phyloP scores from a whole-genome alignment of 306 rosid species.

The Boehmeria nivea region DNA sequence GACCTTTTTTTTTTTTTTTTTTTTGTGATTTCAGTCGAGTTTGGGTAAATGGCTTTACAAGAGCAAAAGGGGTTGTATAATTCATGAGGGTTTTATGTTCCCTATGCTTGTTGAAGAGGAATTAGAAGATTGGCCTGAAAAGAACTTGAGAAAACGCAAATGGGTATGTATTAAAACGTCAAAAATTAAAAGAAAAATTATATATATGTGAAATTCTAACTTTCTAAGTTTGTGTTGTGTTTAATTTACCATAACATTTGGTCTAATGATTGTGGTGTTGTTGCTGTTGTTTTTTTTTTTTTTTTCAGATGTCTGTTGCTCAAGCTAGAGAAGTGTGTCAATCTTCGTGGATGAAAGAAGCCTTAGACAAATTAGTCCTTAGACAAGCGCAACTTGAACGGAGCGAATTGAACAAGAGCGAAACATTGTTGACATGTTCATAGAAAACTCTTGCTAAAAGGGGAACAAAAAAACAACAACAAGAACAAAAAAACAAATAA shows the following conservation, averaged over 20 bases:
- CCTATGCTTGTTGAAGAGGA: slow-evolving; percentile 62
- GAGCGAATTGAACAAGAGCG: slow-evolving; percentile 2
- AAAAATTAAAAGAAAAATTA: no score
- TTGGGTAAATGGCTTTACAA: slow-evolving; percentile 72
- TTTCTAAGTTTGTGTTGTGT: no score
- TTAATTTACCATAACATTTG: no score
- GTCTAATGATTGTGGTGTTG: neutral
- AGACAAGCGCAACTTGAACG: slow-evolving; percentile 30
- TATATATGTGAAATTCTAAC: no score
- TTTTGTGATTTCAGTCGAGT: slow-evolving; percentile 34
- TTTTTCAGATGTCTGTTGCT: slow-evolving; percentile 61
- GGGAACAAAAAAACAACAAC: neutral
- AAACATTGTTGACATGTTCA: slow-evolving; percentile 19
- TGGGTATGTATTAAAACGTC: slow-evolving; percentile 54
- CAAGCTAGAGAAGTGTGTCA: slow-evolving; percentile 82
- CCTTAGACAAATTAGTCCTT: slow-evolving; percentile 53
- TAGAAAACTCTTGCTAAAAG: slow-evolving; percentile 8
- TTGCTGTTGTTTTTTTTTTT: neutral
- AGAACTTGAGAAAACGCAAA: slow-evolving; percentile 48
- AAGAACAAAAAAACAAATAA: neutral
- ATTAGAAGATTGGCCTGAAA: slow-evolving; percentile 78
- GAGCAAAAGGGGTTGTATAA: slow-evolving; percentile 63
- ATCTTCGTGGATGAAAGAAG: slow-evolving; percentile 86
- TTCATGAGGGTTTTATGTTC: slow-evolving; percentile 75
- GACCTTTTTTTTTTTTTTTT: slow-evolving; percentile 1